phyloP scores from a whole-genome alignment of 306 rosid genomes.

The Luffa aegyptiaca region DNA sequence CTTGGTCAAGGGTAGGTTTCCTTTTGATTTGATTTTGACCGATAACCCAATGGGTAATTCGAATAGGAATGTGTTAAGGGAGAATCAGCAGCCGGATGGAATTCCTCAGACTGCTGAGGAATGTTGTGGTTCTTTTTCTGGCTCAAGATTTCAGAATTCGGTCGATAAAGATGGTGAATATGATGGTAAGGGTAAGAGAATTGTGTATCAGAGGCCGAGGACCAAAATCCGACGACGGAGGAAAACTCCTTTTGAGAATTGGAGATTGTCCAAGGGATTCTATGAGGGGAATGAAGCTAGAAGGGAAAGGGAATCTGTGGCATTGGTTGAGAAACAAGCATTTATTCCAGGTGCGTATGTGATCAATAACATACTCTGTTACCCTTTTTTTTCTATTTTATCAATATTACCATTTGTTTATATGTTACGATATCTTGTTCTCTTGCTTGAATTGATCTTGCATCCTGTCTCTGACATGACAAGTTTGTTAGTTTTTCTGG shows the following conservation, averaged over 20 bases:
- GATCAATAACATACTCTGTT: too few species aligned
- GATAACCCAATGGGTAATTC: conserved; percentile 19
- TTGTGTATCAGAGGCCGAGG: conserved; percentile 37
- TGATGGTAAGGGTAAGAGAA: conserved; percentile 58
- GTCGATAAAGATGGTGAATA: conserved; percentile 37
- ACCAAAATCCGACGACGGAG: conserved; percentile 43
- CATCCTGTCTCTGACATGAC: conserved; percentile 6
- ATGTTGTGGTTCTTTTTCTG: conserved; percentile 29
- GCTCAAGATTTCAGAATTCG: conserved; percentile 24
- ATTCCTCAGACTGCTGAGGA: conserved; percentile 34
- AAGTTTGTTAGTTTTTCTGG: background rate
- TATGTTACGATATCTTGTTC: background rate
- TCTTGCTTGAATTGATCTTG: background rate
- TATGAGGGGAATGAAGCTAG: background rate
- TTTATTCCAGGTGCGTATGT: conserved; percentile 15
- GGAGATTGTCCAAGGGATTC: conserved; percentile 21
- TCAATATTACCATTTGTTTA: background rate
- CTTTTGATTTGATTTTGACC: conserved; percentile 47
- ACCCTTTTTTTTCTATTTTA: too few species aligned
- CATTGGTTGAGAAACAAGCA: conserved; percentile 13
- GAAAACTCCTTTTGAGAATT: conserved; percentile 32
- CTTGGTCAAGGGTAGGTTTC: conserved; percentile 41
- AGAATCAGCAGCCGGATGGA: conserved; percentile 20
- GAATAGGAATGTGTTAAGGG: conserved; percentile 19
- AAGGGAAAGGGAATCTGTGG: conserved; percentile 8